Evolutionary conservation across 768 basidiomycete species (phyloP), one percentile per base, ranked within the genome.

Genomic region (Harrya chromipes): DNA sequence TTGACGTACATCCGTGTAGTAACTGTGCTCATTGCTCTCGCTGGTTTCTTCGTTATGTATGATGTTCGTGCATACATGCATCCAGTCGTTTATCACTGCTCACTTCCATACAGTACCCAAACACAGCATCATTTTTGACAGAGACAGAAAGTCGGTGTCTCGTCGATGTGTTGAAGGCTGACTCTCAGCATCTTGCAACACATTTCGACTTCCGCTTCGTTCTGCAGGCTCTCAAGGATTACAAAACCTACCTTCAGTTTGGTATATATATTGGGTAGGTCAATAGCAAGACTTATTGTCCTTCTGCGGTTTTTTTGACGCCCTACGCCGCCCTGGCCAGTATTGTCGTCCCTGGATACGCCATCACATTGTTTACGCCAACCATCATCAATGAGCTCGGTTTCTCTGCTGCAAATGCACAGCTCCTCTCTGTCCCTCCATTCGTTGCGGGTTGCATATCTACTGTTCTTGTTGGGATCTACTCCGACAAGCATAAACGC

Each of bases 91-190:
- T 41, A 31, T n/a, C 14, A 29, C 19, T 23, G n/a, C 34, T 21
- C 19, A 49, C 34, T 26, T 29, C 38, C 6, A 10, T n/a, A 1
- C 46, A 76, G 74, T 80, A 78, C 60, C 78, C 79, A n/a, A 72
- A 75, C 51, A 82, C 79, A 4, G 79, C 80, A 12, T 68, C 61
- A 20, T 82, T 80, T 65, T 61, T 81, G 46, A 73, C 69, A 8
- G 63, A 68, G 8, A 49, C 56, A 4, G 79, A 81, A 52, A 69
- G 69, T 33, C 47, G 49, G 24, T 62, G 68, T 39, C 63, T 78
- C 9, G 51, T 71, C 7, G 47, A 66, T n/a, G 68, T 73, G 68
- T 61, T 78, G 43, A 70, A 69, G 42, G 69, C 70, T 49, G 76
- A 78, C 47, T 53, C 64, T 4, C 69, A 69, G 45, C 68, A 71